Evolutionary conservation across 108 stramenopile species (phyloP).

Genomic region (Skeletonema menzelii): DNA sequence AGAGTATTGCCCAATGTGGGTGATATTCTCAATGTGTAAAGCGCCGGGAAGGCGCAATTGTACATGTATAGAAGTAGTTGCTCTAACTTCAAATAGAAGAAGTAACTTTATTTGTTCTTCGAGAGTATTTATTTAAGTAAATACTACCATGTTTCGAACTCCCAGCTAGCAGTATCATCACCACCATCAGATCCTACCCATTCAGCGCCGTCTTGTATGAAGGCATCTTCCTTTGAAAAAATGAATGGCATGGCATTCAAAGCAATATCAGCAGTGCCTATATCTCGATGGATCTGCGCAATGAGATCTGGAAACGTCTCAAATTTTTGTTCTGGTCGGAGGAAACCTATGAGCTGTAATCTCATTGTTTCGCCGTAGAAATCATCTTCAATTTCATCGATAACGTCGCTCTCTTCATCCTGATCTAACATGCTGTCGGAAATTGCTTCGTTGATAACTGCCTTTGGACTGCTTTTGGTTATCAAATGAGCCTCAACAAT

Average conservation of each 20-base stretch:
- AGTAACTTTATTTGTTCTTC: not conserved
- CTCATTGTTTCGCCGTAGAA: slow-evolving; percentile 85
- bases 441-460: slow-evolving; percentile 1
- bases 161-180: slow-evolving; percentile 76
- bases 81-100: not conserved
- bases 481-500: slow-evolving; percentile 92
- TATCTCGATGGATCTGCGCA: slow-evolving; percentile 74
- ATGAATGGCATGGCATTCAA: slow-evolving; percentile 54
- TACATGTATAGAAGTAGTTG: not conserved
- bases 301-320: slow-evolving; percentile 75
- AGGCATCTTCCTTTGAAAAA: slow-evolving; percentile 46
- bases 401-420: slow-evolving; percentile 10
- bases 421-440: not conserved
- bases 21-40: slow-evolving; percentile 62
- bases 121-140: not conserved
- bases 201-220: slow-evolving; percentile 19
- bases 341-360: slow-evolving; percentile 68
- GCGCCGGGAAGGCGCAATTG: slow-evolving; percentile 80
- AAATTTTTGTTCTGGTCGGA: slow-evolving; percentile 85
- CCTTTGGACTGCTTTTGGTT: slow-evolving; percentile 38
- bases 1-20: slow-evolving; percentile 80
- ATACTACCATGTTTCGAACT: slow-evolving; percentile 52
- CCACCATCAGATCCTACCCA: slow-evolving; percentile 82
- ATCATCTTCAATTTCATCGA: slow-evolving; percentile 49
- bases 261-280: slow-evolving; percentile 57